Percentiles rank a stretch among this genome's conserved stretches.
Conservation (phyloP, 306 rosid species). For the Begonia masoniana region DNA sequence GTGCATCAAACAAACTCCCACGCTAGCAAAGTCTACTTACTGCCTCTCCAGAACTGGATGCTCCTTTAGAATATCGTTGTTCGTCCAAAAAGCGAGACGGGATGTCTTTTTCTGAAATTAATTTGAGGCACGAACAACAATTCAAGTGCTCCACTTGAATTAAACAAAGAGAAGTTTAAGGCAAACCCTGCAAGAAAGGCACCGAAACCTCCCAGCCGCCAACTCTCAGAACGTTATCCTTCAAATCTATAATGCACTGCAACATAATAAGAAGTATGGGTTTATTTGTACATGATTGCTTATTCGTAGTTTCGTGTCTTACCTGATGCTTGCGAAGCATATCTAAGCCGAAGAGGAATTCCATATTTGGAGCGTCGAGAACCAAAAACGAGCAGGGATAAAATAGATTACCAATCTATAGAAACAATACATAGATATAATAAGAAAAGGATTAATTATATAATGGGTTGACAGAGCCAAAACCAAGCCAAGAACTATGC, state of each 20-base stretch:
- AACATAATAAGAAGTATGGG: neutral
- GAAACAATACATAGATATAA: conserved; percentile 1
- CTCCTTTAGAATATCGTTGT: conserved; percentile 41
- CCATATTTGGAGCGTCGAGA: conserved; percentile 84
- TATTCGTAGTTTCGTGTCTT: conserved; percentile 2
- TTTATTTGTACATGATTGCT: too few species aligned
- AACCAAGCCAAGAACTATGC: too few species aligned
- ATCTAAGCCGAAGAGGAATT: conserved; percentile 90
- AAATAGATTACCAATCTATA: conserved; percentile 71
- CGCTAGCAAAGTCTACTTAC: conserved; percentile 26
- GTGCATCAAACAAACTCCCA: too few species aligned
- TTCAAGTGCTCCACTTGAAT: neutral
- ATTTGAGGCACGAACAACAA: conserved; percentile 5
- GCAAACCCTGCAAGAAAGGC: conserved; percentile 84
- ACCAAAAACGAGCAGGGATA: conserved; percentile 89
- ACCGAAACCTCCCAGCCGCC: conserved; percentile 93
- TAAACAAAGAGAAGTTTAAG: neutral
- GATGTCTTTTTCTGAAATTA: conserved; percentile 67
- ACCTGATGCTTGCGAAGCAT: conserved; percentile 99
- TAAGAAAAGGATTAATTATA: neutral
- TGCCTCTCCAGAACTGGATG: conserved; percentile 53
- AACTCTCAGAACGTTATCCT: conserved; percentile 74
- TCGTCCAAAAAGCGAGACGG: conserved; percentile 61
- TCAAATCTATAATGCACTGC: conserved; percentile 82
- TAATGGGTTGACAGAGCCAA: too few species aligned